A percentile compares a stretch with the other conserved stretches of the same genome.
These are phyloP conservation scores for Pseudohyphozyma bogoriensis DNA, from an alignment of 768 basidiomycete species.

Conservation along the genomic window DNA sequence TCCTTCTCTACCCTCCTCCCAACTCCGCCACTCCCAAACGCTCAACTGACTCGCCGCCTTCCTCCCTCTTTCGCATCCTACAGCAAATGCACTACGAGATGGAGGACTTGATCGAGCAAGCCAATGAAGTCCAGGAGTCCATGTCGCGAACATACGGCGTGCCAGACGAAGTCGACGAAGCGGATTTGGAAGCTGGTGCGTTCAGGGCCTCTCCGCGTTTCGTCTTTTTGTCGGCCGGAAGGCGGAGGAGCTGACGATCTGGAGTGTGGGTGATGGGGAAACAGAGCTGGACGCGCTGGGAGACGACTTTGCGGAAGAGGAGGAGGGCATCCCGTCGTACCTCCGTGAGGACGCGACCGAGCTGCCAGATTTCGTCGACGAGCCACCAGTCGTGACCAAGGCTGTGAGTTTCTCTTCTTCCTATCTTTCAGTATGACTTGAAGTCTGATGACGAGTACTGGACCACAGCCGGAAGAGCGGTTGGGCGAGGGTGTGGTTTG, in stretches of 20 bases:
- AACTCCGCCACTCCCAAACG: too few relatives aligned
- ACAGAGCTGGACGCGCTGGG: conserved; percentile 86
- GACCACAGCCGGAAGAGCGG: conserved; percentile 19
- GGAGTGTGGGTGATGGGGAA: too few relatives aligned
- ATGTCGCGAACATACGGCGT: conserved; percentile 88
- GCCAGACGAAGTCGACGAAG: conserved; percentile 95
- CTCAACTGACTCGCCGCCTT: too few relatives aligned
- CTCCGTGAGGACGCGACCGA: conserved; percentile 61
- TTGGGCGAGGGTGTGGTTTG: conserved; percentile 24
- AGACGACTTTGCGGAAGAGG: conserved; percentile 57
- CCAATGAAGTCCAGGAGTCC: conserved; percentile 94
- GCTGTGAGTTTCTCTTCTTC: conserved; percentile 19
- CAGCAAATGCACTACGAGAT: conserved; percentile 95
- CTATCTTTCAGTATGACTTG: too few relatives aligned
- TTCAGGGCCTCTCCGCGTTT: conserved; percentile 1
- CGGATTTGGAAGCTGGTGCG: conserved; percentile 86
- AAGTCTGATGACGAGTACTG: background rate
- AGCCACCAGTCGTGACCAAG: conserved; percentile 56
- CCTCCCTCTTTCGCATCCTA: background rate
- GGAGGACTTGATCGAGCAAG: conserved; percentile 93
- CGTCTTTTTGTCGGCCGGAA: background rate
- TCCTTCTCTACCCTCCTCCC: background rate
- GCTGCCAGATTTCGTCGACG: conserved; percentile 85
- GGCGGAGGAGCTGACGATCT: background rate
- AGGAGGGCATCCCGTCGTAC: conserved; percentile 84